Evolutionary conservation across 2,329 filamentous ascomycete genomes (phyloP), one percentile per base, ranked within the genome.

Genomic region (Scytalidium sp.): DNA sequence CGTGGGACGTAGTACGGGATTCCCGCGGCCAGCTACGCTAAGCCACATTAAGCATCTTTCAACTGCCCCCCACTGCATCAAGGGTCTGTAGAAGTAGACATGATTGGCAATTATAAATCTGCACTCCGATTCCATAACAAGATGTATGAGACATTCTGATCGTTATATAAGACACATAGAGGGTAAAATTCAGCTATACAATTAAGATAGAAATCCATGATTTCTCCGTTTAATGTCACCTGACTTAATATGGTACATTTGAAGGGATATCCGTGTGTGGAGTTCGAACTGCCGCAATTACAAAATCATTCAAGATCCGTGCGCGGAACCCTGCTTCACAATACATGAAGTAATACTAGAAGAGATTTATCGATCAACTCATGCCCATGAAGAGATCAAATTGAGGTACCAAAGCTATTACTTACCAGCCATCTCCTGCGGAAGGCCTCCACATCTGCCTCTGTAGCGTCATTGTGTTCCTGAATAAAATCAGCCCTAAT

Each of bases 311-410:
- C 13, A 45, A 25, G 29, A 45, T 27, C 19, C 43, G 10, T 2
- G 20, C 19, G 9, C 43, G 43, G n/a, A 90, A 90, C 0, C 85
- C 86, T 36, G 85, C 85, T 64, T 90, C 86, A 54, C 85, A 89
- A 63, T 90, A 90, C 19, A 79, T 75, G 66, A 90, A 90, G 64
- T 90, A 90, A 60, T 89, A 90, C 73, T 83, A 53, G 29, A n/a
- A 19, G 21, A 27, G 5, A n/a, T 36, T 36, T 15, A n/a, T 36
- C 25, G n/a, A n/a, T n/a, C n/a, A 42, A 19, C 15, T 19, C 7
- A 42, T 19, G 40, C 21, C 7, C 19, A 20, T 19, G 19, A 8
- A 19, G 39, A 20, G 9, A n/a, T 3, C 20, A 50, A 32, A 6
- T 7, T 32, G 46, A 39, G 23, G 29, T 27, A 47, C 17, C 20